A percentile compares a stretch with the other conserved stretches of the same genome.
phyloP scores from a whole-genome alignment of 2,329 filamentous ascomycete genomes.

The Penicillium decumbens region DNA sequence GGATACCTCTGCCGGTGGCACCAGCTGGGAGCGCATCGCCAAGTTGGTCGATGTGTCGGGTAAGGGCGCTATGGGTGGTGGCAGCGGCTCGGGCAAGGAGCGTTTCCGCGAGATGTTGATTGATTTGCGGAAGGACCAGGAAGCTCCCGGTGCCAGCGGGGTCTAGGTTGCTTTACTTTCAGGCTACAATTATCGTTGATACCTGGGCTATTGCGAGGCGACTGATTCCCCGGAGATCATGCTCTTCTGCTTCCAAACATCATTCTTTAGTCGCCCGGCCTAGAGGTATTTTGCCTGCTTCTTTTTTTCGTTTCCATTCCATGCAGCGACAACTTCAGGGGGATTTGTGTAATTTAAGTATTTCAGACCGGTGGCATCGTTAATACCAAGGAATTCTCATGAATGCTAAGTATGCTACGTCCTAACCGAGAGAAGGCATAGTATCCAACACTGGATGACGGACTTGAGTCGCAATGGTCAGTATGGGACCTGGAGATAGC shows the following conservation, averaged over 20 bases:
- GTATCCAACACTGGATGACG: background rate
- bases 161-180: slow-evolving; percentile 26
- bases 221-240: slow-evolving; percentile 6
- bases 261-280: slow-evolving; percentile 7
- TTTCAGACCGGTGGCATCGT: slow-evolving; percentile 24
- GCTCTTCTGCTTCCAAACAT: slow-evolving; percentile 8
- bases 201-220: slow-evolving; percentile 3
- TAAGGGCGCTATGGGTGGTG: slow-evolving; percentile 82
- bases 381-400: slow-evolving; percentile 19
- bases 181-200: slow-evolving; percentile 3
- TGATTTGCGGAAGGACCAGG: slow-evolving; percentile 88
- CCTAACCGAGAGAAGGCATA: background rate
- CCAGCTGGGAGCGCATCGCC: slow-evolving; percentile 96
- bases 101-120: slow-evolving; percentile 88
- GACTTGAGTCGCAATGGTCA: background rate
- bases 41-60: slow-evolving; percentile 97
- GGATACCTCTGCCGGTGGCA: slow-evolving; percentile 89
- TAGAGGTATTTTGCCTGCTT: slow-evolving; percentile 8
- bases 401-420: background rate
- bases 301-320: slow-evolving; percentile 15
- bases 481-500: background rate
- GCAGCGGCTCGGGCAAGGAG: slow-evolving; percentile 87
- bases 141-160: slow-evolving; percentile 60
- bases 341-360: slow-evolving; percentile 25
- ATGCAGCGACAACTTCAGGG: slow-evolving; percentile 21